Evolutionary conservation across 345 rosid species (phyloP), one percentile per base, ranked within the genome.

Genomic region (Aurinia saxatilis): DNA sequence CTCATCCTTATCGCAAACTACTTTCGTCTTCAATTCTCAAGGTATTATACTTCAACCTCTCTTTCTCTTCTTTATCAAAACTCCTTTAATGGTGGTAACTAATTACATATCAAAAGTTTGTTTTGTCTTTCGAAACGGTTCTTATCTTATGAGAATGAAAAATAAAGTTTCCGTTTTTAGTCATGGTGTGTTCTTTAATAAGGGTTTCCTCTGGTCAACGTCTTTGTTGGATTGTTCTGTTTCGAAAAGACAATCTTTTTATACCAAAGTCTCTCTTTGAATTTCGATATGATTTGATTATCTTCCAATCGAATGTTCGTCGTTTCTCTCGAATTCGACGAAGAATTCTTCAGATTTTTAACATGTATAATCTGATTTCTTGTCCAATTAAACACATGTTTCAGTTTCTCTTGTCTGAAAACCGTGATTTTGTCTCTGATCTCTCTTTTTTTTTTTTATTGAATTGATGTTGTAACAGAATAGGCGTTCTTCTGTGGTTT

Each of bases 401-500:
- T n/a, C n/a, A n/a, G n/a, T n/a, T n/a, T n/a, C n/a, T n/a, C n/a
- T n/a, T n/a, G n/a, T n/a, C n/a, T n/a, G n/a, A n/a, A 6, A 48
- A 1, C 23, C 11, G 6, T 21, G 0, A 11, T 2, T 39, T 31
- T 9, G 8, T 57, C 49, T 49, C 18, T 33, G 25, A 13, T 40
- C 23, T 2, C n/a, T n/a, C n/a, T n/a, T n/a, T 4, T 18, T 1
- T 37, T 10, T 44, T 5, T 23, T 27, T 13, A 11, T 50, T 70
- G 2, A 7, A 3, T 44, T 44, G 17, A 39, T 44, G 36, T 42
- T 44, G 36, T 42, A 60, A 25, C 66, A 65, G 65, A 35, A 52
- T 65, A 78, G 88, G 80, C 75, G 82, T 79, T 79, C 84, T 75
- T 61, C 78, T 71, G 77, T 60, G 55, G 69, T 34, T 58, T 73